Conservation (phyloP, 2,329 filamentous ascomycete genomes). For the Fusarium pseudonygamai region DNA sequence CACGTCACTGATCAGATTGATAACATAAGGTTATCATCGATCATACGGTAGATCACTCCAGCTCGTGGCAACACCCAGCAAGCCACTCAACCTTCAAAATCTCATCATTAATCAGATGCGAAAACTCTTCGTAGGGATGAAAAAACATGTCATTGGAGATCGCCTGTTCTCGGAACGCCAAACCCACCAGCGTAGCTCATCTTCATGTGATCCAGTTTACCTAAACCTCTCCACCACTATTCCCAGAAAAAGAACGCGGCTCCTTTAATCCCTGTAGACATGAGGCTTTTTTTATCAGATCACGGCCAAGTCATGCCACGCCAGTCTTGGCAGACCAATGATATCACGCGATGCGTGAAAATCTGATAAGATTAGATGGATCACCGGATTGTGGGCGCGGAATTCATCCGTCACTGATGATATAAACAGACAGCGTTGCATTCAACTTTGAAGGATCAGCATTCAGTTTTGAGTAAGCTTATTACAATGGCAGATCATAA, state of each 20-base stretch:
- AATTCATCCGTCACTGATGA: conserved; percentile 1
- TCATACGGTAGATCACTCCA: neutral
- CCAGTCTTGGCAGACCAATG: neutral
- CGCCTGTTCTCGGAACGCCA: neutral
- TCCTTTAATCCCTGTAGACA: neutral
- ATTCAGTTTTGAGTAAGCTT: neutral
- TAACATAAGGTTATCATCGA: neutral
- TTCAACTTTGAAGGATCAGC: neutral
- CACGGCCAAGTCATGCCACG: neutral
- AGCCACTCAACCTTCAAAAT: too few species aligned
- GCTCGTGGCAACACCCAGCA: neutral
- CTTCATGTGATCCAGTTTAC: neutral
- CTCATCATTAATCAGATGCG: neutral
- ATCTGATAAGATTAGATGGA: conserved; percentile 43
- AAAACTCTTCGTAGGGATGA: neutral
- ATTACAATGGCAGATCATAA: conserved; percentile 9
- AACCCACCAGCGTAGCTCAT: neutral
- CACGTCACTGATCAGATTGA: neutral
- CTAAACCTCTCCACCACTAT: accelerated
- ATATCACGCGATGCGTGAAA: neutral
- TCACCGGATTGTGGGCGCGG: conserved; percentile 27
- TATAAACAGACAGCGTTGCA: conserved; percentile 5
- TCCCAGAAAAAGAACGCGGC: neutral
- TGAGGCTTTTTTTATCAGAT: conserved; percentile 3
- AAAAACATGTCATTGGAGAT: neutral